Evolutionary conservation across 176 grass and related monocot genomes (phyloP), one percentile per base, ranked within the genome.

Genomic region (Oryza meridionalis): DNA sequence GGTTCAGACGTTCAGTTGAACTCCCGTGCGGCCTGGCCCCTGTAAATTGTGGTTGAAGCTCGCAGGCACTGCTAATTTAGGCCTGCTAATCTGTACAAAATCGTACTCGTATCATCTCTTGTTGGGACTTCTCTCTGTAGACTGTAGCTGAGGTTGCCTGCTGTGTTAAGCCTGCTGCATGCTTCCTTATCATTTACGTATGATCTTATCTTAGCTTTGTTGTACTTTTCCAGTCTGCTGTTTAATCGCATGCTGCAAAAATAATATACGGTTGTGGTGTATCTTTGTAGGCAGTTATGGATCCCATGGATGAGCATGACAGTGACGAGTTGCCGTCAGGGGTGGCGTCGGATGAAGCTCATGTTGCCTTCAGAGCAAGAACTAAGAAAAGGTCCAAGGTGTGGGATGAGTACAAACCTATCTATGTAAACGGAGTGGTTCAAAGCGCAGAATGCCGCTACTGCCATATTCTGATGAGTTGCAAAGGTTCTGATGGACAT

Each of bases 381-480:
- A 79, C 2, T 24, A 62, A 79, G 51, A 90, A 90, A 77, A 87
- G 81, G 80, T 90, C 88, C 11, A 90, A 80, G 75, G 76, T 90
- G 51, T 90, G 88, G 88, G 84, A 90, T 3, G 84, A 80, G 32
- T 90, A 90, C 80, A 76, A 62, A 6, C 84, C 88, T 73, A 55
- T 90, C 53, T 76, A 87, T 21, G 43, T 87, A 6, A 86, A 90
- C 0, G 88, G 88, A 27, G 69, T 12, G 51, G 46, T 90, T 38
- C 88, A 81, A 44, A 87, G 63, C 1, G 84, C 80, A 0, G 80
- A 90, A 69, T 90, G 88, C 70, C 69, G 43, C 69, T 90, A 90
- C 84, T 90, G 88, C 80, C 84, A 76, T 79, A 80, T 49, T 50
- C 75, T 13, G 76, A 86, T 90, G 84, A 90, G 75, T 43, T 90